Evolutionary conservation across 495 filamentous ascomycete genomes (phyloP).

Genomic region (Aspergillus ostianus): DNA sequence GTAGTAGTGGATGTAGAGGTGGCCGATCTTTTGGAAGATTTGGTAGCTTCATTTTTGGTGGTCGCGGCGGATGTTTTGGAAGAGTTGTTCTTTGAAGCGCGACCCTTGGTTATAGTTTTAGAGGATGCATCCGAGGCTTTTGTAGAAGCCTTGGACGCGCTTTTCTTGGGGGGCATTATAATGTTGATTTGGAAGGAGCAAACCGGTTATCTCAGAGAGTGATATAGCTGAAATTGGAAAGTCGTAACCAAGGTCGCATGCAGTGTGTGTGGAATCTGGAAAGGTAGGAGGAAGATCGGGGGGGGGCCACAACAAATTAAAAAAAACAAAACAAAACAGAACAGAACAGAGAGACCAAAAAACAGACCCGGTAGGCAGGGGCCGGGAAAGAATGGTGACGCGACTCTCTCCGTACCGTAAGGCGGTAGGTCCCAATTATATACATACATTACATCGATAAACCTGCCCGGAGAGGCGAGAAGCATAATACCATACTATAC

Average conservation of each 20-base stretch:
- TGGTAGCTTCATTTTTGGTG: constrained; percentile 17
- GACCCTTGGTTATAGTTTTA: constrained; percentile 17
- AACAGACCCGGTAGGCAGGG: no score
- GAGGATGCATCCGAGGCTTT: constrained; percentile 11
- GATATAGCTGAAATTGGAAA: constrained; percentile 19
- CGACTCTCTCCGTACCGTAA: no score
- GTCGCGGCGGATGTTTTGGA: constrained; percentile 10
- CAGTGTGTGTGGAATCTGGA: neutral
- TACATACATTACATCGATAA: no score
- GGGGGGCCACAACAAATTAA: no score
- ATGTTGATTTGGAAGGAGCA: neutral
- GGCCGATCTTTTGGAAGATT: constrained; percentile 19
- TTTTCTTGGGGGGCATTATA: constrained; percentile 40
- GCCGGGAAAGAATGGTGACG: no score
- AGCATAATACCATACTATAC: no score
- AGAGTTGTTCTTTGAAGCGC: constrained; percentile 12
- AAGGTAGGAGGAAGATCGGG: no score
- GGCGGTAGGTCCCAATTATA: no score
- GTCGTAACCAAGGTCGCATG: no score
- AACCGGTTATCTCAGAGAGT: constrained; percentile 1
- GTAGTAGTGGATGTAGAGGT: constrained; percentile 18
- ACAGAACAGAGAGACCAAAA: no score
- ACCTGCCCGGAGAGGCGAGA: no score
- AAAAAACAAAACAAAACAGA: no score
- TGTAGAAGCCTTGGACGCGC: constrained; percentile 19